Base-by-base conservation (phyloP, 1,284 basidiomycete species). In the Moesziomyces sp. region DNA sequence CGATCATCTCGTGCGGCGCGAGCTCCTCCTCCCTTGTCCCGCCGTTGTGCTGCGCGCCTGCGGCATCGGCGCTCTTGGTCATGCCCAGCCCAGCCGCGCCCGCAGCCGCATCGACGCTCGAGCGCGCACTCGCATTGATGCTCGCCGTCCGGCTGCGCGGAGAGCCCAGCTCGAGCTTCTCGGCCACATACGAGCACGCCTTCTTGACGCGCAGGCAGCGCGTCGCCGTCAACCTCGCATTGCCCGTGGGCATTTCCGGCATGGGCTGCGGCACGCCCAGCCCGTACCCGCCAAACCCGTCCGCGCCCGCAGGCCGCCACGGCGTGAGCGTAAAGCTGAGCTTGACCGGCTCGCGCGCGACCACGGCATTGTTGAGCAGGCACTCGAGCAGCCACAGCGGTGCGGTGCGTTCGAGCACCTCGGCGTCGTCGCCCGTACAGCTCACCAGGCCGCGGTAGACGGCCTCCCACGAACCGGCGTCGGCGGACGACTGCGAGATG, bases 301-400 rank as follows among this genome's bases (percentile, higher is more conserved):
- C 74, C 19, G 40, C 26, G 14, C 58, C 58, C 8, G 64, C 49
- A 3, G 63, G 55, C 24, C 62, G 58, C 72, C 89, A 92, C 0
- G 95, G 93, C 58, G 94, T 85, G 30, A 99, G 85, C 24, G 95
- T 89, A 82, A 98, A 97, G 72, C 93, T 93, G 35, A 79, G 60
- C 52, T 77, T 76, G 10, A 61, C 60, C 4, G 64, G 62, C 3
- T 72, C 74, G 1, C 69, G 44, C n/a, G 62, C 61, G 19, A 46
- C 24, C 13, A 71, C 66, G 13, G 84, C 73, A 35, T 85, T 85
- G 10, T 83, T 83, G 42, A 97, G 87, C 46, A 97, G 85, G 78
- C 91, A 96, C 83, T 97, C 93, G 48, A 95, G 86, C 49, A 97
- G 86, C 96, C 96, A 99, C 64, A 90, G 83, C 2, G 94, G 95